Conservation (phyloP, 352 stramenopile genomes). For the Globisporangium ultimum region DNA sequence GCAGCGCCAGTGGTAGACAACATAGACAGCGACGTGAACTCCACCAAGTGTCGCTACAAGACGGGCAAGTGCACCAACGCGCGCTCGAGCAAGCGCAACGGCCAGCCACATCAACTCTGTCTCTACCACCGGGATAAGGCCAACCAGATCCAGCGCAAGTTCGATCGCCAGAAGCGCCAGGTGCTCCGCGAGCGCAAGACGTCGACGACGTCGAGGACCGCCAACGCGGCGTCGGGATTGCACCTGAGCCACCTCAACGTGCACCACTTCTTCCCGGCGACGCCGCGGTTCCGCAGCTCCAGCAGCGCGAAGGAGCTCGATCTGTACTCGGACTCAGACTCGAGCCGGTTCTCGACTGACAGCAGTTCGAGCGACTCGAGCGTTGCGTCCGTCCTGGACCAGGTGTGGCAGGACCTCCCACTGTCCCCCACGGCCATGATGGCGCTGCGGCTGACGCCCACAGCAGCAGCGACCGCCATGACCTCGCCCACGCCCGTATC, state of each 20-base stretch:
- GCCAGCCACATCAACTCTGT: constrained; percentile 84
- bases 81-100: constrained; percentile 83
- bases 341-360: constrained; percentile 52
- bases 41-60: constrained; percentile 70
- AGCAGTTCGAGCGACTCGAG: constrained; percentile 37
- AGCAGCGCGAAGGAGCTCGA: constrained; percentile 32
- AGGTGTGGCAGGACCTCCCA: constrained; percentile 56
- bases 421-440: constrained; percentile 15
- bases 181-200: constrained; percentile 46
- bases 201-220: constrained; percentile 22
- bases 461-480: no score
- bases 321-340: constrained; percentile 74
- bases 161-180: constrained; percentile 86
- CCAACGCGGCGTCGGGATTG: constrained; percentile 2
- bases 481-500: background rate
- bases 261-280: constrained; percentile 9
- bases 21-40: constrained; percentile 11
- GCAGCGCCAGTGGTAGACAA: background rate
- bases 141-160: constrained; percentile 89
- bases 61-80: constrained; percentile 84
- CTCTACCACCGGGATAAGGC: constrained; percentile 87
- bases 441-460: constrained; percentile 12
- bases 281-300: constrained; percentile 2
- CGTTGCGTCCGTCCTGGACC: constrained; percentile 28
- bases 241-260: constrained; percentile 14